Evolutionary conservation across 495 filamentous ascomycete species (phyloP), one percentile per base, ranked within the genome.

Genomic region (Aspergillus saccharolyticus): DNA sequence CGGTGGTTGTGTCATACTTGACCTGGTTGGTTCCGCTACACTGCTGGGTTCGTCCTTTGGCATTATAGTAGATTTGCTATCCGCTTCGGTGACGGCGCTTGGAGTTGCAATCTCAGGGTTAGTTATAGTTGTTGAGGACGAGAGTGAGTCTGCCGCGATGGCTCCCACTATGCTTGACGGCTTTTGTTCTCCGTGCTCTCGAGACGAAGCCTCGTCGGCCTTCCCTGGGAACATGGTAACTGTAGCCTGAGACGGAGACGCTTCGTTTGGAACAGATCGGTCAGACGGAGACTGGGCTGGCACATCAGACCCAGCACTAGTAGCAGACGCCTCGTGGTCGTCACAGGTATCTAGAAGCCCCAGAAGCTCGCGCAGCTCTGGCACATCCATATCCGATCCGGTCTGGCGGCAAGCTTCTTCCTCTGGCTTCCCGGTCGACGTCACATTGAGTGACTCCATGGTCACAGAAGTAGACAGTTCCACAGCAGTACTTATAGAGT

Each of bases 1-100:
- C 14, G 85, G 74, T 0, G 87, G 81, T 45, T 83, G 78, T 0
- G 77, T 78, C 44, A 75, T 69, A 14, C 83, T 74, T 8, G 78
- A 58, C 67, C 82, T 80, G 61, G 69, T 78, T 55, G 76, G 68
- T 53, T 78, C 69, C 12, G 63, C 46, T 12, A 64, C 46, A 43
- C 33, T 62, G 28, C 64, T 65, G 8, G 65, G 65, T 21, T 74
- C 72, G 42, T 76, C 69, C 60, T 71, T 76, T 15, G 62, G 19
- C 18, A 33, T 8, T 20, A 18, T 45, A 1, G 56, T 63, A 15
- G 62, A 30, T 49, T 66, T 69, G 0, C 53, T 62, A 3, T 65
- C 62, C 9, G 57, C 61, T 52, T 71, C 71, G 14, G 63, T 30
- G 10, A 66, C 66, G 1, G 53, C 46, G 44, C 73, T 60, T 20